phyloP scores from a whole-genome alignment of 23 red algal species.

The Gracilaria domingensis region DNA sequence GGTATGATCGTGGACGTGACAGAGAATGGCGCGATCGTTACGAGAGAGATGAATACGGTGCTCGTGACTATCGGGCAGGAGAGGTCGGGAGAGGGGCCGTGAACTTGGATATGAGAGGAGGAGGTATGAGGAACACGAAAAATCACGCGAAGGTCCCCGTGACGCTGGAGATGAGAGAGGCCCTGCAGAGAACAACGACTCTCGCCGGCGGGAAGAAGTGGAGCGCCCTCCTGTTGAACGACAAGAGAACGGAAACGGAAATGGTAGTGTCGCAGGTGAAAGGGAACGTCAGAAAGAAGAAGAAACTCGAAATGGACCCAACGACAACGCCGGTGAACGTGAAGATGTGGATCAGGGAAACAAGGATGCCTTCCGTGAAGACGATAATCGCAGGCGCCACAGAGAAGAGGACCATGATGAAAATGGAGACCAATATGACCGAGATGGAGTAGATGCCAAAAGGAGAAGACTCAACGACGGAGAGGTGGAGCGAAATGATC shows the following conservation, averaged over 20 bases:
- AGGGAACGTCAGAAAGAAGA: constrained; percentile 17
- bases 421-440: constrained; percentile 4
- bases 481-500: constrained; percentile 35
- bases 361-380: constrained; percentile 29
- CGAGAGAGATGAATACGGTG: constrained; percentile 31
- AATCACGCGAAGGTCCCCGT: constrained; percentile 31
- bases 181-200: neutral
- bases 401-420: constrained; percentile 32
- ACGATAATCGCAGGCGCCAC: constrained; percentile 35
- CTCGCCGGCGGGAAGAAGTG: neutral
- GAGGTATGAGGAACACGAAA: constrained; percentile 45
- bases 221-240: constrained; percentile 48
- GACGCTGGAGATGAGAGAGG: constrained; percentile 23
- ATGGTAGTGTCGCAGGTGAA: neutral
- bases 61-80: constrained; percentile 22
- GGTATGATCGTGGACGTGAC: constrained; percentile 62
- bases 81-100: constrained; percentile 48
- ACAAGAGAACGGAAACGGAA: constrained; percentile 24
- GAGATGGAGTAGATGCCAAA: neutral
- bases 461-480: constrained; percentile 17
- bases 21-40: constrained; percentile 52
- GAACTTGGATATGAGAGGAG: constrained; percentile 40
- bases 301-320: constrained; percentile 16
- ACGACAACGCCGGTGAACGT: neutral
- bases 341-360: constrained; percentile 11